Evolutionary conservation across 2,329 filamentous ascomycete genomes (phyloP).

Genomic region (Fonsecaea multimorphosa): DNA sequence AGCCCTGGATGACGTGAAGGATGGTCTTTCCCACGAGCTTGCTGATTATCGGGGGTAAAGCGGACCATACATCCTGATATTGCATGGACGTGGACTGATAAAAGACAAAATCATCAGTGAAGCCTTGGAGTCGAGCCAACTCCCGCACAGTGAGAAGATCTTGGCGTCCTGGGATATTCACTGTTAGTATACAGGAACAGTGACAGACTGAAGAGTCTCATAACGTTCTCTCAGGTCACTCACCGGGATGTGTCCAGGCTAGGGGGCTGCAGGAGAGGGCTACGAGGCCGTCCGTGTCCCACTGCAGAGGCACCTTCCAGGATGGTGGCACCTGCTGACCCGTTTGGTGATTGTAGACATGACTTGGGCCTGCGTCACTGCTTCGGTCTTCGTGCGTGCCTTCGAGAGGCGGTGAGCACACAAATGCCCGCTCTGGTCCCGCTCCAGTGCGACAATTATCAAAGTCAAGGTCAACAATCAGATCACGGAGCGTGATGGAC

Average conservation of each 20-base stretch:
- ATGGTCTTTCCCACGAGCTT: slow-evolving; percentile 16
- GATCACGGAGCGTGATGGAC: slow-evolving; percentile 4
- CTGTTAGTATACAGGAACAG: neutral
- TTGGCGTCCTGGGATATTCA: slow-evolving; percentile 15
- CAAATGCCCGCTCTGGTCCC: slow-evolving; percentile 3
- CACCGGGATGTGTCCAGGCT: slow-evolving; percentile 22
- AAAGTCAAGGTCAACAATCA: slow-evolving; percentile 9
- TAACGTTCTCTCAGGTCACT: neutral
- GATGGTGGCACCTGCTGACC: neutral
- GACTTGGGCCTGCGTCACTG: neutral
- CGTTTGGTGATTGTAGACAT: slow-evolving; percentile 18
- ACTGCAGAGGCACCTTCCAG: neutral
- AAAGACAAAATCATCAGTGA: slow-evolving; percentile 35
- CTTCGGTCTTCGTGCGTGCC: neutral
- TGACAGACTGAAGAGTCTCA: neutral
- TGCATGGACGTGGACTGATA: slow-evolving; percentile 18
- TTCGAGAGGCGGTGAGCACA: neutral
- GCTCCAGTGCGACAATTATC: slow-evolving; percentile 8
- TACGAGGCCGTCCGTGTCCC: neutral
- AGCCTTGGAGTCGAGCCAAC: slow-evolving; percentile 34
- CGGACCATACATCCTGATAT: slow-evolving; percentile 23
- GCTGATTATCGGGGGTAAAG: slow-evolving; percentile 28
- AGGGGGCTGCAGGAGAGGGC: neutral
- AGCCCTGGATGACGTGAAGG: slow-evolving; percentile 14
- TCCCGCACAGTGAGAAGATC: slow-evolving; percentile 34